These are phyloP conservation scores for Maudiozyma serrabonitensis DNA, from an alignment of 805 yeast species.

Conservation along the genomic window DNA sequence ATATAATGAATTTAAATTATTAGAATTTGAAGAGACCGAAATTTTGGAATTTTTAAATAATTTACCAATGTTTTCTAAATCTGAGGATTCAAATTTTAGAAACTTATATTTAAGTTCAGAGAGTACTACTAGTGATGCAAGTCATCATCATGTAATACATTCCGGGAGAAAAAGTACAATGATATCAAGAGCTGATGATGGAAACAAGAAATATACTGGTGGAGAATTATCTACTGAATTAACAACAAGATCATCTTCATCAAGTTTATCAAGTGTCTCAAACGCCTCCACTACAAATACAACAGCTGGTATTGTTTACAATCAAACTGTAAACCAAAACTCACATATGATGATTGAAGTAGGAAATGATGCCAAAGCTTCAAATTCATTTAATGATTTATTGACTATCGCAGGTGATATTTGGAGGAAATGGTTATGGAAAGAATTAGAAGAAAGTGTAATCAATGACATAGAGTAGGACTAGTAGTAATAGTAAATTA, in stretches of 20 bases:
- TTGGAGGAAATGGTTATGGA: slow-evolving; percentile 77
- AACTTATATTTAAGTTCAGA: slow-evolving; percentile 14
- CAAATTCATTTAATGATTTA: slow-evolving; percentile 61
- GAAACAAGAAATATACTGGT: background rate
- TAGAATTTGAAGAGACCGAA: slow-evolving; percentile 86
- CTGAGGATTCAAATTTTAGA: slow-evolving; percentile 26
- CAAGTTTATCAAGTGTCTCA: background rate
- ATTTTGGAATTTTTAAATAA: slow-evolving; percentile 67
- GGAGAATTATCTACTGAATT: slow-evolving; percentile 8
- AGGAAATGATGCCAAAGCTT: slow-evolving; percentile 34
- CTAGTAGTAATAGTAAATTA: background rate
- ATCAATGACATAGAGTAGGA: slow-evolving; percentile 5
- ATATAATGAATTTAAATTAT: slow-evolving; percentile 64
- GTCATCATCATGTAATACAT: background rate
- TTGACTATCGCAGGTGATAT: slow-evolving; percentile 74
- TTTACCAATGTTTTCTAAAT: slow-evolving; percentile 27
- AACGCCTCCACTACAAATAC: background rate
- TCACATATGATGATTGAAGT: slow-evolving; percentile 26
- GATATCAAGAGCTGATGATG: background rate
- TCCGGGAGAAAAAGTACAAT: background rate
- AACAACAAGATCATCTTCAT: slow-evolving; percentile 3
- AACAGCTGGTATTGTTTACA: background rate
- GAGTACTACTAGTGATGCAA: background rate
- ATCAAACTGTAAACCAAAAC: background rate
- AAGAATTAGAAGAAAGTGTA: slow-evolving; percentile 40